These are phyloP conservation scores for Coemansia sp. DNA, from an alignment of 192 early-diverging fungal genomes.

Conservation along the genomic window DNA sequence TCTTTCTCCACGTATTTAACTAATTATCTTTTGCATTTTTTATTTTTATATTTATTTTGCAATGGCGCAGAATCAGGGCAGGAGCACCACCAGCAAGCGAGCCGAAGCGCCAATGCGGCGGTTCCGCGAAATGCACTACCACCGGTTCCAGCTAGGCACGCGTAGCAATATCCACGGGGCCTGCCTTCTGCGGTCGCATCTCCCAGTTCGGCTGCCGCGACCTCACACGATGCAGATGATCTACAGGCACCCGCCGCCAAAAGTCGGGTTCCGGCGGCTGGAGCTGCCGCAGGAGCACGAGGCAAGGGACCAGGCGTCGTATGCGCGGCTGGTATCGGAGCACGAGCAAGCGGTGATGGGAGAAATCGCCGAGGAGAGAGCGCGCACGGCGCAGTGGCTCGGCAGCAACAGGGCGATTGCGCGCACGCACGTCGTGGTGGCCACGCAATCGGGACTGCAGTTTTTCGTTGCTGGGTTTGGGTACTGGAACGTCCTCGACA, in stretches of 20 bases:
- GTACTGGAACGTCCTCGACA: conserved; percentile 55
- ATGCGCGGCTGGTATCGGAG: conserved; percentile 10
- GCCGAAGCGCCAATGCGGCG: conserved; percentile 30
- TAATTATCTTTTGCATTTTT: not conserved
- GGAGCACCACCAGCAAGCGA: not conserved
- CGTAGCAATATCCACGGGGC: conserved; percentile 54
- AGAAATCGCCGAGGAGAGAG: conserved; percentile 35
- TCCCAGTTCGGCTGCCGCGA: conserved; percentile 53
- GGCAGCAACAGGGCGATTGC: conserved; percentile 12
- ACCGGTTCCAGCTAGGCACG: conserved; percentile 46
- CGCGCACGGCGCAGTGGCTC: conserved; percentile 29
- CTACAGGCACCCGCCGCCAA: conserved; percentile 47
- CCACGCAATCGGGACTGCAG: conserved; percentile 43
- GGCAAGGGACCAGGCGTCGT: conserved; percentile 12
- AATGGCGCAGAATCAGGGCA: conserved; percentile 4
- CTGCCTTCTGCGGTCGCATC: conserved; percentile 42
- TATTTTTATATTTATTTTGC: not conserved
- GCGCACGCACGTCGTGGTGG: conserved; percentile 50
- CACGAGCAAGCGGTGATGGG: conserved; percentile 12
- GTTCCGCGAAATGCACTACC: conserved; percentile 55
- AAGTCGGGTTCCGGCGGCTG: conserved; percentile 42
- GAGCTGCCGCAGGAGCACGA: conserved; percentile 16
- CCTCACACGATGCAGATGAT: conserved; percentile 53
- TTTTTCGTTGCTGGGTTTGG: conserved; percentile 55
- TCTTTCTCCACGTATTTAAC: not conserved